phyloP scores from a whole-genome alignment of 2,329 filamentous ascomycete genomes.

The Aspergillus pseudoviridinutans region DNA sequence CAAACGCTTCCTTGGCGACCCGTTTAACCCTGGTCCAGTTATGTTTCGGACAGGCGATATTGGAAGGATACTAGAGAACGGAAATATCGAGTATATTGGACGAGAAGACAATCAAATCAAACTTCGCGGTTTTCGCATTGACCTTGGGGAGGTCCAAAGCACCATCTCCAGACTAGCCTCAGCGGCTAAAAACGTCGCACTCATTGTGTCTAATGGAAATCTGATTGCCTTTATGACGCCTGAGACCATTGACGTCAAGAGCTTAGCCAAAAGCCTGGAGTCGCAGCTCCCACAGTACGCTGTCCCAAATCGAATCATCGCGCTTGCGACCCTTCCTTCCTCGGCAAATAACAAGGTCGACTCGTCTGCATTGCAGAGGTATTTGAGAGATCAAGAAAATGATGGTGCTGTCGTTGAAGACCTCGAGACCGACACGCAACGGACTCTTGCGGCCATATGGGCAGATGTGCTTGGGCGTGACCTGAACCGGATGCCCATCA shows the following conservation, averaged over 20 bases:
- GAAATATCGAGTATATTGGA: background rate
- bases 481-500: background rate
- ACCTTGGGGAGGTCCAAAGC: background rate
- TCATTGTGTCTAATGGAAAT: background rate
- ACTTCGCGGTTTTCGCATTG: background rate
- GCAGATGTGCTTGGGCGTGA: slow-evolving; percentile 1
- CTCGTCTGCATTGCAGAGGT: background rate
- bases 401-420: background rate
- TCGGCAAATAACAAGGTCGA: background rate
- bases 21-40: background rate
- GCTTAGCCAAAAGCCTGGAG: background rate
- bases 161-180: background rate
- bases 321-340: background rate
- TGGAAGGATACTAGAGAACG: background rate
- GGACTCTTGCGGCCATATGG: slow-evolving; percentile 1
- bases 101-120: background rate
- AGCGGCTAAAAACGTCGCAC: background rate
- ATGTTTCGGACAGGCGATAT: background rate
- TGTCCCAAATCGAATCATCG: background rate
- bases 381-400: background rate
- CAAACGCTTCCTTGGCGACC: background rate
- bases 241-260: background rate
- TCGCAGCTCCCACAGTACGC: background rate
- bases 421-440: background rate
- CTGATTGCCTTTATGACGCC: background rate